These are phyloP conservation scores for Nematodospora valgi DNA, from an alignment of 805 yeast genomes.

Conservation along the genomic window DNA sequence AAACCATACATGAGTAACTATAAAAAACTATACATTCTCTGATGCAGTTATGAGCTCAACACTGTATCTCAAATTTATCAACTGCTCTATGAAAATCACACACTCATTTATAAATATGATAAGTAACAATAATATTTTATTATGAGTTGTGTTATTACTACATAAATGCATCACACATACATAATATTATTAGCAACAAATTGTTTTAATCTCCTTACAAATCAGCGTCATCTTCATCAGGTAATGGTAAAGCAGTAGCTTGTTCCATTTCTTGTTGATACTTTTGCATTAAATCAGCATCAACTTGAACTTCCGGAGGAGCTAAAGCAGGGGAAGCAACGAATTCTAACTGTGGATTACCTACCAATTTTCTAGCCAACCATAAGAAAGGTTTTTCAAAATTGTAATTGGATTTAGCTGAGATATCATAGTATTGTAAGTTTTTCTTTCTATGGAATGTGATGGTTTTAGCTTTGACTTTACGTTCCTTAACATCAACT, in stretches of 20 bases:
- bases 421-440: slow-evolving; percentile 98
- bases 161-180: neutral
- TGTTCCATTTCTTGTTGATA: slow-evolving; percentile 99
- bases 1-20: too few species aligned
- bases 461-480: slow-evolving; percentile 99
- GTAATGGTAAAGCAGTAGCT: slow-evolving; percentile 99
- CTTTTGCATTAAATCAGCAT: slow-evolving; percentile 93
- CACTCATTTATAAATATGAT: too few species aligned
- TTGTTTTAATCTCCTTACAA: slow-evolving; percentile 49
- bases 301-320: slow-evolving; percentile 99
- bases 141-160: neutral
- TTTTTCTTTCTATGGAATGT: slow-evolving; percentile 99
- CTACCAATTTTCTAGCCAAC: slow-evolving; percentile 99
- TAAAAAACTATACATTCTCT: too few species aligned
- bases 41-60: too few species aligned
- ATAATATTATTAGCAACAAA: too few species aligned
- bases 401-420: slow-evolving; percentile 99
- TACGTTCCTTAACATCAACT: slow-evolving; percentile 99
- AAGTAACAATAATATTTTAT: too few species aligned
- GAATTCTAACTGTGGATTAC: slow-evolving; percentile 96
- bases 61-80: too few species aligned
- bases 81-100: too few species aligned
- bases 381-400: slow-evolving; percentile 99
- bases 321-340: slow-evolving; percentile 99
- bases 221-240: slow-evolving; percentile 99